Percentiles rank a stretch among this genome's conserved stretches.
Evolutionary conservation across 352 stramenopile species (phyloP).

Genomic region (Globisporangium sylvaticum): DNA sequence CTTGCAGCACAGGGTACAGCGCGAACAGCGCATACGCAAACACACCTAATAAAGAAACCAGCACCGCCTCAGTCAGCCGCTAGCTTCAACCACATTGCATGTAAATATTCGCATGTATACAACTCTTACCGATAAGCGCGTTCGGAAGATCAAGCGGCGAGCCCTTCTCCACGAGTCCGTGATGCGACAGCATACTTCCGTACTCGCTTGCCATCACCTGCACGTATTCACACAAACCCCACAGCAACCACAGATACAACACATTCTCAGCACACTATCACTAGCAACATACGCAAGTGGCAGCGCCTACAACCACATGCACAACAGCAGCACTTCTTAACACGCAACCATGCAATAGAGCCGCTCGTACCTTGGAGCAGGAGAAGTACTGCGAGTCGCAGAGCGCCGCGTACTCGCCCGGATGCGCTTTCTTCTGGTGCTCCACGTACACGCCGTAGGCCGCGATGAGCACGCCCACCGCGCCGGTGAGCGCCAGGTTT

Average conservation of each 20-base stretch:
- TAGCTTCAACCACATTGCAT: background rate
- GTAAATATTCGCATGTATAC: background rate
- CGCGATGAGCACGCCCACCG: slow-evolving; percentile 21
- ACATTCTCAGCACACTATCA: background rate
- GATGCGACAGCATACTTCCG: slow-evolving; percentile 39
- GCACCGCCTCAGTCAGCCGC: background rate
- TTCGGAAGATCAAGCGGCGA: slow-evolving; percentile 52
- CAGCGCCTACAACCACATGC: background rate
- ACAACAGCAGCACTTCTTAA: background rate
- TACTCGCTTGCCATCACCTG: slow-evolving; percentile 57
- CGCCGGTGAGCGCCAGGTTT: slow-evolving; percentile 24
- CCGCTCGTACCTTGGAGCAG: slow-evolving; percentile 38
- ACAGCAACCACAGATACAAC: background rate
- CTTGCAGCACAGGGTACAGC: slow-evolving; percentile 37
- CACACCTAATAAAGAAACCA: slow-evolving; percentile 20
- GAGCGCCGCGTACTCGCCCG: slow-evolving; percentile 39
- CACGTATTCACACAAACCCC: background rate
- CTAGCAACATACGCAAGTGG: background rate
- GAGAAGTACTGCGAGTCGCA: slow-evolving; percentile 55
- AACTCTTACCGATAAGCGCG: slow-evolving; percentile 32
- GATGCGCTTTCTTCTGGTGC: slow-evolving; percentile 32
- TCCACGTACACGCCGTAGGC: slow-evolving; percentile 49
- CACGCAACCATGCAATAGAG: background rate
- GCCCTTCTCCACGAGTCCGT: slow-evolving; percentile 31
- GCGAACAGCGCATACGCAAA: slow-evolving; percentile 42